Evolutionary conservation across 2,329 filamentous ascomycete genomes (phyloP), one percentile per base, ranked within the genome.

Genomic region (Dendryphion nanum): DNA sequence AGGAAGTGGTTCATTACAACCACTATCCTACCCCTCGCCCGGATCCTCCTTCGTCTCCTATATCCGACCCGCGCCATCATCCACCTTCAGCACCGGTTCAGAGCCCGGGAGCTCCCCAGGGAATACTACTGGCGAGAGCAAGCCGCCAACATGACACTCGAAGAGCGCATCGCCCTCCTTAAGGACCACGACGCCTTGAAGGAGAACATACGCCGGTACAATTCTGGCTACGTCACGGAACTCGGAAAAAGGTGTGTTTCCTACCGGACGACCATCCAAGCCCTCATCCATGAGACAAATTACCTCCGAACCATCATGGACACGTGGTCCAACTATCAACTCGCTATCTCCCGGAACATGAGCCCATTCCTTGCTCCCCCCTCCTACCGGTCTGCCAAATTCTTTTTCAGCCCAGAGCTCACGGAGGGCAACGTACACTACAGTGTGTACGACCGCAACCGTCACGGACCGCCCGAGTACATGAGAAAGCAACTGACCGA

Each of bases 191-290:
- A 7, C 29, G 15, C 29, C 8, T 15, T 10, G 10, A 16, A 30
- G 16, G 15, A 8, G 8, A 16, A 17, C 29, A 10, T 30, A 8
- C 8, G 8, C 8, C 7, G 8, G 10, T 30, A 10, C 29, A 30
- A 30, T 15, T 10, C 29, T 7, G 15, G 7, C 29, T 30, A 10
- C 29, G 15, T 16, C 8, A 7, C 7, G 7, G 8, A 8, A 15
- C 33, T 35, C 18, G 33, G n/a, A 13, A 14, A 14, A 18, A 18
- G 20, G 6, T 5, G 16, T 20, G 15, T 35, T n/a, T 13, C 18
- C 18, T 35, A 35, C 33, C 33, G 33, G n/a, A 21, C 18, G 6
- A 35, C 33, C 4, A 35, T 35, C 33, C n/a, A 16, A 13, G 18
- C 18, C 18, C 33, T 35, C 3, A 21, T 35, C 33, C 18, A 18